Base-by-base conservation (phyloP, 352 stramenopile species). In the Thraustotheca clavata region DNA sequence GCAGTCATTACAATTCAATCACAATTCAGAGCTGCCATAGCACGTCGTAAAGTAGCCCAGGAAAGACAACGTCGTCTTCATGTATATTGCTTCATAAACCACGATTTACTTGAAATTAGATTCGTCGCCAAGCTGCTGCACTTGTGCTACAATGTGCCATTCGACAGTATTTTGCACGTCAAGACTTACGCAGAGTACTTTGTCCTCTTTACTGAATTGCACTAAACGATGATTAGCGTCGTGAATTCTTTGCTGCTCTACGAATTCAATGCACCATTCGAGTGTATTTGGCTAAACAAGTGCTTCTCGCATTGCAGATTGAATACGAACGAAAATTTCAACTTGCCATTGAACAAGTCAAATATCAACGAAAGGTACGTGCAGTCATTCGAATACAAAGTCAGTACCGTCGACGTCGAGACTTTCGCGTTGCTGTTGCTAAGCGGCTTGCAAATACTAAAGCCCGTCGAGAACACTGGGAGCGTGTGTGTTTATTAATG, bases 1-100 rank as follows among this genome's bases (percentile, higher is more conserved):
- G 76, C 70, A 22, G 73, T 77, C 1, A 66, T 77, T 18, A 36
- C 20, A 24, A 76, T 88, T 32, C 79, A 88, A 50, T 54, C 72
- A 6, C 26, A 73, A 26, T 31, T 74, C 20, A 76, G 60, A 5
- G 60, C 31, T 4, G 14, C 7, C 46, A 27, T 38, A 24, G 60
- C 48, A 4, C 50, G 47, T 18, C 33, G 26, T 11, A 4, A 38
- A 32, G 70, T 49, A 27, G 34, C 24, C 33, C 6, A 38, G 20
- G 43, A 67, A 29, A 60, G 62, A 6, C 60, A 73, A 22, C 33
- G 74, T 40, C 49, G 49, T 6, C 55, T 69, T 16, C 35, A 71
- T 9, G 54, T 47, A 47, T 47, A 4, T 24, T 4, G 22, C 39
- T n/a, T 47, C 39, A 27, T 47, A 43, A 16, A 43, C 20, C 38